Base-by-base conservation (phyloP, 169 alveolate species). In the Plasmodium gonderi region DNA sequence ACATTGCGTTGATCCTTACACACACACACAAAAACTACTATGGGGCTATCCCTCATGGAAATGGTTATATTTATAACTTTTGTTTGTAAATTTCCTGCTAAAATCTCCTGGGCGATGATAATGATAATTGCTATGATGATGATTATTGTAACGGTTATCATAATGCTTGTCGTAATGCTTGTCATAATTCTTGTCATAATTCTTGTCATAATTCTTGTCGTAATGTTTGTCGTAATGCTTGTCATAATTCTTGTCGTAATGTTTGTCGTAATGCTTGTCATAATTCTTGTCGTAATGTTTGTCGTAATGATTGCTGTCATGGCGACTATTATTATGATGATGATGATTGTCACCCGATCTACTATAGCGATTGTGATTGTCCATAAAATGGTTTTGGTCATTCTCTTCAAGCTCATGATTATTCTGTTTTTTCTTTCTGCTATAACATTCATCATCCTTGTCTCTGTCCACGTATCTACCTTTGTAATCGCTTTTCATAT, bases 41-140 rank as follows among this genome's bases (percentile, higher is more conserved):
- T 31, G 11, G 17, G 79, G 20, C 47, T 69, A 17, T n/a, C 49
- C 74, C 74, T 81, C 49, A 36, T 14, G 6, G 77, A 2, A n/a
- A 49, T 49, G 44, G 44, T 83, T 60, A 72, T 72, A 60, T 72
- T 49, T 69, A 23, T 68, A 72, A 42, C 77, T 45, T 40, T 69
- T 69, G 45, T 72, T 82, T 17, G 64, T 42, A 7, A 83, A 47
- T 83, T 83, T 72, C 47, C 49, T 68, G 64, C 44, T 83, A 23
- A 74, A 29, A 60, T 51, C 42, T 20, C 40, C 45, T 8, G n/a
- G 83, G 54, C 26, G 60, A 60, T 60, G 33, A 42, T 6, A 42
- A 42, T 42, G 51, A 9, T 42, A 9, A 20, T 60, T 8, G 7
- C 20, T 29, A 0, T 9, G 72, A n/a, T 60, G 17, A 36, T 17